phyloP scores from a whole-genome alignment of 83 land plant genomes.

The Diphasiastrum complanatum region DNA sequence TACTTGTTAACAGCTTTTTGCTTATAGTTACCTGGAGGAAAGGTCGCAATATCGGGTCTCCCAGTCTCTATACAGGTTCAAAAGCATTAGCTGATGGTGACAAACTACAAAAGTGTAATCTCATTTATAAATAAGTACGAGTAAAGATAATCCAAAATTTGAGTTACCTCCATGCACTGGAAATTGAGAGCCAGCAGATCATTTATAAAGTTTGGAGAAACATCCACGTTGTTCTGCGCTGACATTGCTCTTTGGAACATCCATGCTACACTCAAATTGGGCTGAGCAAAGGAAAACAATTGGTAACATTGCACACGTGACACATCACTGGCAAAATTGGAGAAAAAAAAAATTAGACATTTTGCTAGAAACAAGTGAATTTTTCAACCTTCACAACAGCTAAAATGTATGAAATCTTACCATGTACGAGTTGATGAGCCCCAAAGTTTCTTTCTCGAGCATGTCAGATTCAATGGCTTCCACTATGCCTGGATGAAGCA shows the following conservation, averaged over 20 bases:
- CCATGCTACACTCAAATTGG: conserved; percentile 93
- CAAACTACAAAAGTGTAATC: background rate
- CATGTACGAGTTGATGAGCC: conserved; percentile 90
- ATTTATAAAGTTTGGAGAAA: conserved; percentile 66
- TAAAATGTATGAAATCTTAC: conserved; percentile 29
- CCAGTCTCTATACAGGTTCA: conserved; percentile 47
- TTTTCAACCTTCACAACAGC: background rate
- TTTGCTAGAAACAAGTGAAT: background rate
- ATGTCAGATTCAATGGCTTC: conserved; percentile 65
- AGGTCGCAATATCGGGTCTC: conserved; percentile 78
- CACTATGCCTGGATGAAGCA: conserved; percentile 45
- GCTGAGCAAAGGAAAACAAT: conserved; percentile 44
- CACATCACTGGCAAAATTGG: background rate
- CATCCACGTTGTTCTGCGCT: conserved; percentile 39
- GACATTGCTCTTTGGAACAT: conserved; percentile 98
- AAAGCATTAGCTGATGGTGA: background rate
- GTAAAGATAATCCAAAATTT: background rate
- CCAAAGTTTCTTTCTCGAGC: conserved; percentile 58
- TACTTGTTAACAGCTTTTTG: background rate
- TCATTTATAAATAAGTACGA: background rate
- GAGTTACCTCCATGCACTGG: conserved; percentile 69
- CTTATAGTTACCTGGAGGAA: conserved; percentile 66
- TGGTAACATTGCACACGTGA: background rate
- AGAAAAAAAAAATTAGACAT: background rate
- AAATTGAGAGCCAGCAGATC: conserved; percentile 76